These are phyloP conservation scores for Ephemerocybe angulata DNA, from an alignment of 768 basidiomycete species.

Conservation along the genomic window DNA sequence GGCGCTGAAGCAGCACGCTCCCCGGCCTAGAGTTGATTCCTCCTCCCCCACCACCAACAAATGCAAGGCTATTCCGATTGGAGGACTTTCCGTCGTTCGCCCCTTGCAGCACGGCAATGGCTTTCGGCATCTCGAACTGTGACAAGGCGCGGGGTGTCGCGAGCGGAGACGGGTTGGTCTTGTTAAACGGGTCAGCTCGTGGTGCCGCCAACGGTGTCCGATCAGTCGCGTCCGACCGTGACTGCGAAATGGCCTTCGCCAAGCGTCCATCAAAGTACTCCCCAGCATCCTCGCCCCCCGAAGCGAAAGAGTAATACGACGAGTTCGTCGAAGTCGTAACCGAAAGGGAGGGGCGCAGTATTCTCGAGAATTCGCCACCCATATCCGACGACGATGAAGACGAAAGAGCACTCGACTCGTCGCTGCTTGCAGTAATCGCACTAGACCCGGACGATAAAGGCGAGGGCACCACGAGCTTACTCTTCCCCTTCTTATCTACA, in stretches of 20 bases:
- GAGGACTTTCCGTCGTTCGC: not conserved
- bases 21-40: not conserved
- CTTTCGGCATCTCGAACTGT: not conserved
- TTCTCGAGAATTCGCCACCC: not conserved
- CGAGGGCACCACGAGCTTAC: not conserved
- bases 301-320: not conserved
- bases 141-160: not conserved
- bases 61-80: not conserved
- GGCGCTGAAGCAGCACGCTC: slow-evolving; percentile 15
- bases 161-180: not conserved
- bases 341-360: not conserved
- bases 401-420: not conserved
- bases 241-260: not conserved
- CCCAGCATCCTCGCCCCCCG: not conserved
- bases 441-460: not conserved
- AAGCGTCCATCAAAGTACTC: not conserved
- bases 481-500: slow-evolving; percentile 6
- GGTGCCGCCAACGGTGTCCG: not conserved
- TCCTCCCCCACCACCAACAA: too few relatives aligned
- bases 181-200: not conserved
- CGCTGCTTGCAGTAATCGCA: not conserved
- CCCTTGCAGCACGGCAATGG: not conserved
- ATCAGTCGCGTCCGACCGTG: slow-evolving; percentile 1
- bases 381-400: not conserved
- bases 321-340: slow-evolving; percentile 5